These are phyloP conservation scores for Tolypocladium inflatum DNA, from an alignment of 2,329 filamentous ascomycete genomes.

Conservation along the genomic window DNA sequence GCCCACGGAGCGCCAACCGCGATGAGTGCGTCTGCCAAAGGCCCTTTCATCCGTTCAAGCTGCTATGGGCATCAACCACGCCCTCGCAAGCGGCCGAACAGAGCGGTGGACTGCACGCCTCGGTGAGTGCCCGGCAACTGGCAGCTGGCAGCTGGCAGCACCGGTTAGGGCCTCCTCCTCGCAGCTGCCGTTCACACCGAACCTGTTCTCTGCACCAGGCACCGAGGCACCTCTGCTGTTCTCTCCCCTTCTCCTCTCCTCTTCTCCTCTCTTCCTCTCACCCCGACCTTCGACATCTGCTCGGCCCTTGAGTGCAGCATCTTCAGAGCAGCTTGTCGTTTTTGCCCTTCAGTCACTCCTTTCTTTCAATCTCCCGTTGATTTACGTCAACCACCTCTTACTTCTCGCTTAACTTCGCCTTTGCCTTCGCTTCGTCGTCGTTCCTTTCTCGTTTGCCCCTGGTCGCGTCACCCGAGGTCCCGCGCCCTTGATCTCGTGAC, in stretches of 20 bases:
- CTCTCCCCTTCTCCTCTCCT: background rate
- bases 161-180: background rate
- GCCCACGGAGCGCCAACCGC: background rate
- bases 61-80: background rate
- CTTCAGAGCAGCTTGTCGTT: background rate
- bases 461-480: background rate
- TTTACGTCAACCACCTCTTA: background rate
- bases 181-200: constrained; percentile 3
- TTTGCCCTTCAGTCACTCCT: background rate
- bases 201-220: background rate
- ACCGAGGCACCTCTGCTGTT: background rate
- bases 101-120: background rate
- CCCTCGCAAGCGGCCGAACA: background rate
- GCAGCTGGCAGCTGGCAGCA: background rate
- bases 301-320: constrained; percentile 2
- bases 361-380: background rate
- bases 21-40: background rate
- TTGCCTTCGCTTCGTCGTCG: background rate
- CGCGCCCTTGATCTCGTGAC: background rate
- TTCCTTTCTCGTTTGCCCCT: constrained; percentile 2
- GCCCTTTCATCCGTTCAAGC: background rate
- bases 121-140: background rate
- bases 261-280: background rate
- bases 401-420: background rate
- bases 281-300: constrained; percentile 3